Evolutionary conservation across 805 yeast genomes (phyloP), one percentile per base, ranked within the genome.

Genomic region (Ogataea ramenticola): DNA sequence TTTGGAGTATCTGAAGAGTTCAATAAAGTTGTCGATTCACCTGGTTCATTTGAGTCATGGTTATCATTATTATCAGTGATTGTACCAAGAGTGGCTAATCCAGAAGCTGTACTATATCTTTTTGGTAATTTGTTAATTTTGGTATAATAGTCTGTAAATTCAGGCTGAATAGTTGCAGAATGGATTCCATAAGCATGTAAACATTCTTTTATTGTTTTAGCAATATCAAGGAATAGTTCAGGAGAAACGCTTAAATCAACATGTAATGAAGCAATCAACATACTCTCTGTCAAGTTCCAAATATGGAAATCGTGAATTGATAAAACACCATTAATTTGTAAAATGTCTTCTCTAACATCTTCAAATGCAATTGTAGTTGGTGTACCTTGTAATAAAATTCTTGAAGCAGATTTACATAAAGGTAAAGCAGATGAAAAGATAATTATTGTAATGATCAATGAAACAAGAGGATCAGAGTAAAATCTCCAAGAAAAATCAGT

Each of bases 111-210:
- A 4, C 66, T 53, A 44, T 47, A 65, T 29, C 56, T 47, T 30
- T 52, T 51, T 26, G 67, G 67, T 24, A 63, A 49, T 47, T 53
- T 50, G 41, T 61, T 55, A 35, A 46, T 48, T 30, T 51, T 52
- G 27, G 58, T 58, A 34, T 65, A 65, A 46, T 54, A 65, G 11
- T 50, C 47, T 2, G 71, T 60, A 56, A 91, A 93, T 66, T 91
- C 99, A 0, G 99, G 99, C 65, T 91, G 99, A 41, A 93, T 90
- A 1, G 99, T 91, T 17, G 91, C 96, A 32, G 93, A 84, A 57
- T 90, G 95, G 48, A 91, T 82, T 38, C 96, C 96, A 58, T 82
- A 83, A 24, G 74, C 79, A 55, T 87, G 96, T 55, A 91, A 72
- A 39, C 89, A 80, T 42, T 77, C 76, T 62, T 93, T 79, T 43